Evolutionary conservation across 169 alveolate genomes (phyloP), one percentile per base, ranked within the genome.

Genomic region (Plasmodium chabaudi): DNA sequence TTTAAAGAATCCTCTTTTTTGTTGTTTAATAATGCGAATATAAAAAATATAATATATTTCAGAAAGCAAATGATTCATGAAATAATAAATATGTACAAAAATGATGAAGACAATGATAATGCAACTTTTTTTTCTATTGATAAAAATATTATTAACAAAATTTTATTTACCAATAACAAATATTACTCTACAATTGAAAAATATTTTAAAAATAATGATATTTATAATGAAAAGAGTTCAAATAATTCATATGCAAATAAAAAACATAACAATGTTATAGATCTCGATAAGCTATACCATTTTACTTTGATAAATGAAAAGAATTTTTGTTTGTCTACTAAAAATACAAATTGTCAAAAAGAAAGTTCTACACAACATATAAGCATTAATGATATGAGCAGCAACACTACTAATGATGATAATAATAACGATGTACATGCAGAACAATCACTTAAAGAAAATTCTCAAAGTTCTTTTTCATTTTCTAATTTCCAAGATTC

Each of bases 21-120:
- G 55, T 84, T 82, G 42, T 82, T 82, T 60, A 82, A 82, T 49
- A 82, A 69, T 51, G 15, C 44, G 5, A 67, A 53, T 57, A 82
- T 82, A n/a, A 65, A 67, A 82, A 82, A 82, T 68, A 82, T 82
- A 17, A 57, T 82, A 44, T 69, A 67, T 55, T 82, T 67, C 46
- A 67, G 90, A 71, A 82, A 61, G 61, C 82, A 82, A 21, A 82
- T 82, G 90, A 59, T 82, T 13, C 84, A 68, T 49, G 90, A 82
- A 67, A 39, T 82, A 19, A 19, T 82, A 56, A 69, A 82, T 56
- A 34, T 82, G 46, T 59, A 57, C 56, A 82, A 67, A 56, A 21
- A 25, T 25, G 55, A 61, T 5, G 75, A 64, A 17, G 42, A 34
- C 4, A 47, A 82, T 55, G 44, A 46, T 1, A 12, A 77, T 46